Evolutionary conservation across 257 asterid species (phyloP).

Genomic region (Solanum paucissectum): DNA sequence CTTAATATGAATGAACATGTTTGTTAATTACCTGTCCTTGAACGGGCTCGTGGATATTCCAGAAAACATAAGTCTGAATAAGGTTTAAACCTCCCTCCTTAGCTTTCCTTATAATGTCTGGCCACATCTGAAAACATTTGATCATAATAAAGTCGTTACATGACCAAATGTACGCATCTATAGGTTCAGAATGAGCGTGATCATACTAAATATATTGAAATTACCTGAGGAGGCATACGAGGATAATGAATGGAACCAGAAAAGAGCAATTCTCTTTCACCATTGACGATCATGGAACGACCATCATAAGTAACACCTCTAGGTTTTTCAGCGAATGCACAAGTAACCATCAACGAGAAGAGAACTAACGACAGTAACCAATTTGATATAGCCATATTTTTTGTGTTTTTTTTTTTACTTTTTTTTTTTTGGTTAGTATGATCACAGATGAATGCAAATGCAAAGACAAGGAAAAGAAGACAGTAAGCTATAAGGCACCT

Average conservation of each 20-base stretch:
- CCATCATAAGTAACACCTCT: constrained; percentile 36
- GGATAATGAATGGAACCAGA: constrained; percentile 76
- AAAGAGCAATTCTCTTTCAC: constrained; percentile 44
- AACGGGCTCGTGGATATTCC: constrained; percentile 79
- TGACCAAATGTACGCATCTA: background rate
- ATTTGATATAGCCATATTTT: background rate
- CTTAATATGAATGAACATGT: background rate
- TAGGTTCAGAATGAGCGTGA: background rate
- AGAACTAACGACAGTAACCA: background rate
- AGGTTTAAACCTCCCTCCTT: constrained; percentile 56
- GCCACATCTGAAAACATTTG: constrained; percentile 52
- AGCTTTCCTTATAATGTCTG: constrained; percentile 39
- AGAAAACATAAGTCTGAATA: constrained; percentile 62
- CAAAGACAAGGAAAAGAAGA: background rate
- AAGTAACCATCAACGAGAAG: background rate
- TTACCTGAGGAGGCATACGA: constrained; percentile 57
- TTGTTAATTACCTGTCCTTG: constrained; percentile 48
- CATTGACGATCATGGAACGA: constrained; percentile 52
- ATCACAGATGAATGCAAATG: background rate
- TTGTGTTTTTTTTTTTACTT: no score
- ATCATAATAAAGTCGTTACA: background rate
- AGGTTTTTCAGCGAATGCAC: background rate
- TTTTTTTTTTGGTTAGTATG: background rate
- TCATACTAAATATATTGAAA: background rate
- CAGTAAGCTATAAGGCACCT: background rate